Conservation (phyloP, 345 rosid genomes). For the Noccaea caerulescens region DNA sequence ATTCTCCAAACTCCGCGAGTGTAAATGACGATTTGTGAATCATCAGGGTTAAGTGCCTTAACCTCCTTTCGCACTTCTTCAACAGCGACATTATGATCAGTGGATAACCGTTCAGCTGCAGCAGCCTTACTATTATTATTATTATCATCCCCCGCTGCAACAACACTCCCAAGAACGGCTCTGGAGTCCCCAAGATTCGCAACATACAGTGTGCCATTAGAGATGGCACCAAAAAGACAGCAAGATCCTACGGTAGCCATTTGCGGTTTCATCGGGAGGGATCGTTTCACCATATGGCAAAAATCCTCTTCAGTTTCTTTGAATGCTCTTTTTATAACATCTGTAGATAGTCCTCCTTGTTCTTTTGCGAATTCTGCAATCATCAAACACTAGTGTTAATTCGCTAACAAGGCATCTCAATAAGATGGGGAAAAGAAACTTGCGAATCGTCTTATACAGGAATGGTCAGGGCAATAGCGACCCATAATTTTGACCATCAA, state of each 20-base stretch:
- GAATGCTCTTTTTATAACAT: constrained; percentile 84
- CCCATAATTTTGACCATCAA: background rate
- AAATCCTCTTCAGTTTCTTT: constrained; percentile 91
- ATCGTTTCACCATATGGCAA: constrained; percentile 70
- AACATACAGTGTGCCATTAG: constrained; percentile 69
- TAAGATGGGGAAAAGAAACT: too few species aligned
- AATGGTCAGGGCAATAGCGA: constrained; percentile 2
- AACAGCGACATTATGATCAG: constrained; percentile 92
- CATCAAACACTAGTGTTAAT: background rate
- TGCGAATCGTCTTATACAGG: background rate
- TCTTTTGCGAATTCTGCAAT: constrained; percentile 73
- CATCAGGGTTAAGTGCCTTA: constrained; percentile 94
- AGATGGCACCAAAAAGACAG: constrained; percentile 88
- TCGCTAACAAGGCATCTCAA: background rate
- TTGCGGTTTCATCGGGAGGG: constrained; percentile 68
- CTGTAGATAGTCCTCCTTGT: constrained; percentile 82
- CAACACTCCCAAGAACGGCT: constrained; percentile 84
- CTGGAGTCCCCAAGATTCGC: constrained; percentile 98
- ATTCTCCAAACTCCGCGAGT: constrained; percentile 96
- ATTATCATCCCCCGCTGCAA: constrained; percentile 44
- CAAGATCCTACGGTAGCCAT: constrained; percentile 96
- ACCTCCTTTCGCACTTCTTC: constrained; percentile 97
- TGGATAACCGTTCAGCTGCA: constrained; percentile 83
- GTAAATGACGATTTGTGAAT: constrained; percentile 79
- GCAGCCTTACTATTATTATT: constrained; percentile 49